Percentiles rank a stretch among this genome's conserved stretches.
Conservation (phyloP, 2,329 filamentous ascomycete species). For the Fusarium tupiense region DNA sequence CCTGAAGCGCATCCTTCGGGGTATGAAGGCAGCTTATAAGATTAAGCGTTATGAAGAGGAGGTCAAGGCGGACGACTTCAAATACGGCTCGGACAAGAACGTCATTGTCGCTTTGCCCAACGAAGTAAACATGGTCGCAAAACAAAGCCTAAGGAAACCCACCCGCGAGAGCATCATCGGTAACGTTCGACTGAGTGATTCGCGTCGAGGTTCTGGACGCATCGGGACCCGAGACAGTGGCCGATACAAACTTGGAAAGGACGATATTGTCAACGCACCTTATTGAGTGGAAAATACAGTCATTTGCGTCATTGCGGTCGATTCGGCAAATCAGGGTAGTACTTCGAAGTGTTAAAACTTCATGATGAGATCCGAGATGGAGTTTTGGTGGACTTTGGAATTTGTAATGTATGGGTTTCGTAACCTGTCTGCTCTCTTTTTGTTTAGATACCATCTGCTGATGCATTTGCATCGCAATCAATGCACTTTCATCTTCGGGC, state of each 20-base stretch:
- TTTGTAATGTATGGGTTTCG: conserved; percentile 21
- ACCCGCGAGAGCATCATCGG: conserved; percentile 92
- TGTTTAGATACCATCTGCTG: conserved; percentile 42
- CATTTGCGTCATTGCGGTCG: not conserved
- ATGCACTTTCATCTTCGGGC: conserved; percentile 4
- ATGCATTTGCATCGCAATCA: conserved; percentile 27
- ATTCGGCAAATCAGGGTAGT: not conserved
- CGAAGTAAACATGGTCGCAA: conserved; percentile 97
- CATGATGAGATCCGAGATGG: conserved; percentile 26
- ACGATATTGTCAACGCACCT: conserved; percentile 83
- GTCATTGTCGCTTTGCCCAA: conserved; percentile 97
- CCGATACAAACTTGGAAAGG: conserved; percentile 78
- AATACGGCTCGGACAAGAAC: conserved; percentile 96
- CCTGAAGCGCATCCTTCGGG: conserved; percentile 85
- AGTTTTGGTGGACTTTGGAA: conserved; percentile 38
- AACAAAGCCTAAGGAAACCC: conserved; percentile 83
- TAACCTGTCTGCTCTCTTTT: conserved; percentile 35
- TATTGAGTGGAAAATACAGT: conserved; percentile 54
- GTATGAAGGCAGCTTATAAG: conserved; percentile 87
- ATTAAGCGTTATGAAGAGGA: conserved; percentile 97
- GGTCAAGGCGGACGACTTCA: conserved; percentile 98
- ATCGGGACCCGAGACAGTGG: conserved; percentile 65
- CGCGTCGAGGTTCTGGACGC: conserved; percentile 60
- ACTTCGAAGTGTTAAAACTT: not conserved
- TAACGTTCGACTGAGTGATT: conserved; percentile 59